Base-by-base conservation (phyloP, 2,329 filamentous ascomycete species). In the Aspergillus luchuensis region DNA sequence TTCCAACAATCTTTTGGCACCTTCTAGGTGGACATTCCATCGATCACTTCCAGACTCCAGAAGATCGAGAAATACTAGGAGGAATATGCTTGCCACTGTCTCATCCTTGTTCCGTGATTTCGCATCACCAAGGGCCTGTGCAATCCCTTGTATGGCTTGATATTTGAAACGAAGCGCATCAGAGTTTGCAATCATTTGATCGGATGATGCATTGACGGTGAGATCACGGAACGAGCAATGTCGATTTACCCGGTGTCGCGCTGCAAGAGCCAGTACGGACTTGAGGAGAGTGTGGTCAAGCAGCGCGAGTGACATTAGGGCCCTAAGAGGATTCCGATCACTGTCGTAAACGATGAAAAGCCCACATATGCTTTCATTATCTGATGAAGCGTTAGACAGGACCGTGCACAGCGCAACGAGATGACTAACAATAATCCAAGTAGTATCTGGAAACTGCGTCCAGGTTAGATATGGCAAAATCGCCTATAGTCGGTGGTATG, bases 321-420 rank as follows among this genome's bases (percentile, higher is more conserved):
- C 72, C 43, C 73, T 63, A 25, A 76, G 71, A 1, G 74, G 73
- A 56, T 76, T 76, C 19, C 62, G 67, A 17, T 71, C 59, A 56
- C 73, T 76, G 54, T 76, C 73, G 47, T 76, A 75, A 21, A 76
- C 73, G 33, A 69, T 69, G 56, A 70, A 73, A 2, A 76, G 61
- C 56, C 72, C 69, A 66, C 73, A 75, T 63, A 75, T 75, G n/a
- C 66, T 68, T 10, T 71, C 66, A 45, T 74, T 71, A 63, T 76
- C 74, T 76, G 19, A 6, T 5, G 1, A 2, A 6, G n/a, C 11
- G 36, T 49, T 38, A 36, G 36, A 11, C 15, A 25, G 17, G 28
- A 23, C 4, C 13, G 17, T 48, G 43, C 2, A 19, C 23, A 30
- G 30, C 10, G 1, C 0, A 38, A n/a, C 10, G 5, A 36, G 11